phyloP scores from a whole-genome alignment of 2,329 filamentous ascomycete genomes.

The Bipolaris sorokiniana region DNA sequence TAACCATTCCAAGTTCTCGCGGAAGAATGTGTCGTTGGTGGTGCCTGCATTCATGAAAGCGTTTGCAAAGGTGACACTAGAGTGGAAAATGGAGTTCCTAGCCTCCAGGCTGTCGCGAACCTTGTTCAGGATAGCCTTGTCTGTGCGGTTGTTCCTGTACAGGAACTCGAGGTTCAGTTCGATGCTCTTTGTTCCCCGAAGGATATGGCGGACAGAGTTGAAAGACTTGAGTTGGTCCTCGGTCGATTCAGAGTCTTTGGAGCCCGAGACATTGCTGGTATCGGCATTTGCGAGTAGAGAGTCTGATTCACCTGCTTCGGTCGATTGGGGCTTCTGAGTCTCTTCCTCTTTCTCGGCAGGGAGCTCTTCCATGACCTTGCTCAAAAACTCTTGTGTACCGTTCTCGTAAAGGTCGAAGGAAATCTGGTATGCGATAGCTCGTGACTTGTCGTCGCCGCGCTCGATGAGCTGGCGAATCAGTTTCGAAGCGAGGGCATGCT shows the following conservation, averaged over 20 bases:
- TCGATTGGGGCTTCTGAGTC: conserved; percentile 28
- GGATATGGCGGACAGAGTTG: conserved; percentile 64
- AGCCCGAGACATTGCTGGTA: conserved; percentile 60
- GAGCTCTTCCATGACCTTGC: conserved; percentile 83
- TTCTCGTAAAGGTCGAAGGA: conserved; percentile 99
- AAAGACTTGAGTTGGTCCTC: conserved; percentile 62
- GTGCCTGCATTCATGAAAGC: conserved; percentile 99
- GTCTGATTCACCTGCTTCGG: conserved; percentile 63
- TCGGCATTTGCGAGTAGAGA: conserved; percentile 63
- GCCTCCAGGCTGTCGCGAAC: conserved; percentile 94
- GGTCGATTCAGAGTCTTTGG: conserved; percentile 52
- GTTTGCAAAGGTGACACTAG: conserved; percentile 94
- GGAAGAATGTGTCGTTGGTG: conserved; percentile 97
- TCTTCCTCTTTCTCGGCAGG: conserved; percentile 62
- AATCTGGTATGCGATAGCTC: conserved; percentile 92
- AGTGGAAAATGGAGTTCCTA: conserved; percentile 98
- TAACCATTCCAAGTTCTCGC: conserved; percentile 96
- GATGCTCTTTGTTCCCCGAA: conserved; percentile 92
- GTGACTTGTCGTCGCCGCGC: conserved; percentile 76
- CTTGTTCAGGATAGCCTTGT: conserved; percentile 92
- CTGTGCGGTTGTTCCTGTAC: conserved; percentile 92
- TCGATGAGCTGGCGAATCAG: conserved; percentile 84
- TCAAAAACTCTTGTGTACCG: conserved; percentile 94
- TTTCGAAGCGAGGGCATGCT: conserved; percentile 85
- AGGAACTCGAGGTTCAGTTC: conserved; percentile 95